phyloP scores from a whole-genome alignment of 306 rosid species.

The Luffa aegyptiaca region DNA sequence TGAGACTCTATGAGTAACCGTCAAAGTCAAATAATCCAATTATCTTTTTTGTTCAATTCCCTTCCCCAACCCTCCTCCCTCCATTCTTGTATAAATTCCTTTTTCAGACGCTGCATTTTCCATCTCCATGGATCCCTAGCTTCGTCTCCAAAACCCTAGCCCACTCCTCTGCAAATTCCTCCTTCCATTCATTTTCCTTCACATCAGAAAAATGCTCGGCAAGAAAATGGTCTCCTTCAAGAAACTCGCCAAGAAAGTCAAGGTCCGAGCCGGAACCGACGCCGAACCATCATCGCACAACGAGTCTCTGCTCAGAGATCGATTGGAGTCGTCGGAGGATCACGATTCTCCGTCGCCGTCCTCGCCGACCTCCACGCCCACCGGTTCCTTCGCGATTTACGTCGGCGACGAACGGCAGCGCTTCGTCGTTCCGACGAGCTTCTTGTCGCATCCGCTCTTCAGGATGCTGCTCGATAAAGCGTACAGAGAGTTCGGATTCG shows the following conservation, averaged over 20 bases:
- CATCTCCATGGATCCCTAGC: neutral
- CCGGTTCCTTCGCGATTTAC: constrained; percentile 67
- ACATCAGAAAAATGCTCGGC: constrained; percentile 30
- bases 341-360: neutral
- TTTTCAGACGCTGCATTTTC: neutral
- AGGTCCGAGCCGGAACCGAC: constrained; percentile 26
- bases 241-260: constrained; percentile 69
- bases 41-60: neutral
- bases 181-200: neutral
- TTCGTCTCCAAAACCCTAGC: neutral
- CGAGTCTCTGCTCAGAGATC: constrained; percentile 39
- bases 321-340: constrained; percentile 18
- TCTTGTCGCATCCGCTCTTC: constrained; percentile 77
- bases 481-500: constrained; percentile 66
- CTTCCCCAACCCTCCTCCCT: neutral
- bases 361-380: constrained; percentile 28
- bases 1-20: constrained; percentile 1
- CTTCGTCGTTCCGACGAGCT: constrained; percentile 65
- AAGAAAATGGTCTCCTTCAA: constrained; percentile 56
- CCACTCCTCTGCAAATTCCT: neutral
- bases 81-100: neutral
- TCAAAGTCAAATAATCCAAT: constrained; percentile 5
- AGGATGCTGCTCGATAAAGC: constrained; percentile 73
- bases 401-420: constrained; percentile 70
- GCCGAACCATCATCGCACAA: constrained; percentile 3